Conservation (phyloP, 1,284 basidiomycete species). For the Apiotrichum gracile region DNA sequence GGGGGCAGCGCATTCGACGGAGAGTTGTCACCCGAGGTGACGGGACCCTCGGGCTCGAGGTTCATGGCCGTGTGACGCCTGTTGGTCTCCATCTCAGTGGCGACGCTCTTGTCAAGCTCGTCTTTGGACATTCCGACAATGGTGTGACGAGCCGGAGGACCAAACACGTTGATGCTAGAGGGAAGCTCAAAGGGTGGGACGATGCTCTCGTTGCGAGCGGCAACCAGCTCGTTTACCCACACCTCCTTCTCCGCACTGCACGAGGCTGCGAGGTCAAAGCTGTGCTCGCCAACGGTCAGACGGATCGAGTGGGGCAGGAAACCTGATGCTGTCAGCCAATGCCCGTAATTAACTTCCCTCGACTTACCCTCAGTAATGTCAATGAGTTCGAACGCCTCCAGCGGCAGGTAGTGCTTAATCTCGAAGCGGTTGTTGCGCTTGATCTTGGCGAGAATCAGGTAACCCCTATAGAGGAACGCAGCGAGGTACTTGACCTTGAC, state of each 20-base stretch:
- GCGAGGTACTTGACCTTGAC: slow-evolving; percentile 79
- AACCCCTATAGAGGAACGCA: slow-evolving; percentile 79
- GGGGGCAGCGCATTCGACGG: background rate
- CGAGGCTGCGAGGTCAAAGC: slow-evolving; percentile 75
- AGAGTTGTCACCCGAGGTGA: background rate
- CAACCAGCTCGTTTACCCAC: slow-evolving; percentile 66
- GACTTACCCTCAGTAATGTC: slow-evolving; percentile 62
- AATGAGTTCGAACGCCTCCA: slow-evolving; percentile 64
- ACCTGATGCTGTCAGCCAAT: slow-evolving; percentile 49
- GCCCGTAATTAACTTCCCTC: slow-evolving; percentile 4
- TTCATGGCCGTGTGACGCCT: slow-evolving; percentile 10
- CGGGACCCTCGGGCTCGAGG: background rate
- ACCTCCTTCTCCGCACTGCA: slow-evolving; percentile 71
- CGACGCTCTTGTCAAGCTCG: background rate
- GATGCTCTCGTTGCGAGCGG: slow-evolving; percentile 36
- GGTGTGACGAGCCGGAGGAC: background rate
- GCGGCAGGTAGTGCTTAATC: slow-evolving; percentile 75
- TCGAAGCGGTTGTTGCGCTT: slow-evolving; percentile 74
- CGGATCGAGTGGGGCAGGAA: slow-evolving; percentile 74
- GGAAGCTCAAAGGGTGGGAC: slow-evolving; percentile 45
- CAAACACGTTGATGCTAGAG: slow-evolving; percentile 29
- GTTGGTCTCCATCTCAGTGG: background rate
- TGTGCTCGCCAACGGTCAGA: slow-evolving; percentile 59
- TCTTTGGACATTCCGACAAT: background rate
- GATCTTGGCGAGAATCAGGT: slow-evolving; percentile 78